A percentile compares a stretch with the other conserved stretches of the same genome.
Conservation (phyloP, 2,329 filamentous ascomycete species). For the Penicillium sp. region DNA sequence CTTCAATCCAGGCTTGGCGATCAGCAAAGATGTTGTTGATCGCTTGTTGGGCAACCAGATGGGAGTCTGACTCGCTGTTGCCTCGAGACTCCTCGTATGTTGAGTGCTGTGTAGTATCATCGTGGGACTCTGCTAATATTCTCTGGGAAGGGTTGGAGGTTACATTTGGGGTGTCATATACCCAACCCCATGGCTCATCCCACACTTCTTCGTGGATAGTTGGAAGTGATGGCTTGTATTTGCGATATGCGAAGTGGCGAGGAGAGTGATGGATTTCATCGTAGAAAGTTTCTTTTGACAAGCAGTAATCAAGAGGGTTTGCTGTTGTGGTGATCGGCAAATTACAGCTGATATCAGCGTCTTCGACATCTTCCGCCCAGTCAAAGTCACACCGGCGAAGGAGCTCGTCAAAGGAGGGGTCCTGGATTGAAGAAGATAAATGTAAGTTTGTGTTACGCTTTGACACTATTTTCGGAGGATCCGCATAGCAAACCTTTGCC, state of each 20-base stretch:
- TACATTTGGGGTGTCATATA: background rate
- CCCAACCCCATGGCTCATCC: background rate
- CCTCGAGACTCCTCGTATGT: background rate
- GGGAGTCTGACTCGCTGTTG: background rate
- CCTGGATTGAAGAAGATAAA: background rate
- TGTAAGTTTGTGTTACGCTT: background rate
- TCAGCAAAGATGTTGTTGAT: background rate
- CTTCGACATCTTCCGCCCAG: constrained; percentile 9
- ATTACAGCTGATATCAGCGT: background rate
- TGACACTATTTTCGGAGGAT: background rate
- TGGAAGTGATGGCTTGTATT: background rate
- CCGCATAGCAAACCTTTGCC: background rate
- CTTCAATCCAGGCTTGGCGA: background rate
- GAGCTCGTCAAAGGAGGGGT: background rate
- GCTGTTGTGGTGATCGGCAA: background rate
- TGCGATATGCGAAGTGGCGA: background rate
- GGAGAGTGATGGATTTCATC: background rate
- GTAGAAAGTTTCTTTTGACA: background rate
- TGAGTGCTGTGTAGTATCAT: background rate
- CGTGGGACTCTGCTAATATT: background rate
- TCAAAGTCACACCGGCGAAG: constrained; percentile 3
- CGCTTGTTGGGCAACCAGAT: background rate
- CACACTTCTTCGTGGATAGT: background rate
- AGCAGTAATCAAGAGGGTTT: background rate
- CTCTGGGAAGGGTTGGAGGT: background rate